Conservation (phyloP, 2,329 filamentous ascomycete species). For the Ophiocordyceps sinensis region DNA sequence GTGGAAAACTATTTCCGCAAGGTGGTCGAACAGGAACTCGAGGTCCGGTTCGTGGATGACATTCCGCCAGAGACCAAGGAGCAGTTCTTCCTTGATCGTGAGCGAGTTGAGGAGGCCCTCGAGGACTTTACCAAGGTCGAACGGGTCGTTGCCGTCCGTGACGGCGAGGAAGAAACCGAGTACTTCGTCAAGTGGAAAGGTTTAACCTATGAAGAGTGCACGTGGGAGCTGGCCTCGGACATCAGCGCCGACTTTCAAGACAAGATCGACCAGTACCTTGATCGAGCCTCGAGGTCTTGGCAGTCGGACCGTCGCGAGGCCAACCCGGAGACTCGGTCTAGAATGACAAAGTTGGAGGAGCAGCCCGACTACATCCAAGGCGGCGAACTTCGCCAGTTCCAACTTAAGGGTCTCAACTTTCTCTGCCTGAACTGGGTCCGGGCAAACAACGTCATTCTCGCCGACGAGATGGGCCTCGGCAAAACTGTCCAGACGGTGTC, state of each 20-base stretch:
- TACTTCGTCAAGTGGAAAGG: conserved; percentile 98
- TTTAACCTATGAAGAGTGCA: conserved; percentile 83
- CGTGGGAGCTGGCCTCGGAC: conserved; percentile 72
- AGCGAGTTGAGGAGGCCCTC: conserved; percentile 76
- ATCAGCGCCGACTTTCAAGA: conserved; percentile 68
- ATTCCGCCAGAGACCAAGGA: conserved; percentile 75
- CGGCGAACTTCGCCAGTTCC: conserved; percentile 82
- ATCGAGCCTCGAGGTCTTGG: conserved; percentile 69
- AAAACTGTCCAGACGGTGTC: conserved; percentile 97
- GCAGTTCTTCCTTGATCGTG: conserved; percentile 89
- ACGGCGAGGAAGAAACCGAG: conserved; percentile 67
- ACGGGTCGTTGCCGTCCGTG: conserved; percentile 71
- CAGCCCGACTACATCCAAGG: conserved; percentile 77
- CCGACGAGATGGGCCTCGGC: conserved; percentile 96
- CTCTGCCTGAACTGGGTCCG: conserved; percentile 91
- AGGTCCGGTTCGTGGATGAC: conserved; percentile 61
- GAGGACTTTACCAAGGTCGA: conserved; percentile 88
- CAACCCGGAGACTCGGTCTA: conserved; percentile 58
- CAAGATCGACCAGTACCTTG: conserved; percentile 82
- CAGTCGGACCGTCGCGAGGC: conserved; percentile 66
- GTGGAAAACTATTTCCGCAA: conserved; percentile 93
- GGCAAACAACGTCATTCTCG: conserved; percentile 88
- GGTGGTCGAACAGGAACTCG: conserved; percentile 64
- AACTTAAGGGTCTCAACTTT: conserved; percentile 89
- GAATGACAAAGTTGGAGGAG: conserved; percentile 58